Conservation (phyloP, 805 yeast genomes). For the Lipomyces japonicus region DNA sequence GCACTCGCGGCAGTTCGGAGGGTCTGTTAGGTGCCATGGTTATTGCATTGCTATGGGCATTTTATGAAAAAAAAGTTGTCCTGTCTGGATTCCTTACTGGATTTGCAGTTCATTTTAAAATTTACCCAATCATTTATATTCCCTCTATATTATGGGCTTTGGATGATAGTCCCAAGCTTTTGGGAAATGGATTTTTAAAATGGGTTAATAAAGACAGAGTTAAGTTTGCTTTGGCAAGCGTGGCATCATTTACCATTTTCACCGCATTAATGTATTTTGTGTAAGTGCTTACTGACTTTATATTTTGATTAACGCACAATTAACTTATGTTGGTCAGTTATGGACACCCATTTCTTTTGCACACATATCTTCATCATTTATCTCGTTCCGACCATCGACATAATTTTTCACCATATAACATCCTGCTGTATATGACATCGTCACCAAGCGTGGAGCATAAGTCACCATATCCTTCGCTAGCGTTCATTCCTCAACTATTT, state of each 20-base stretch:
- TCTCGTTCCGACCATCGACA: conserved; percentile 88
- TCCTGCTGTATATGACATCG: conserved; percentile 49
- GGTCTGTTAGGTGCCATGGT: conserved; percentile 78
- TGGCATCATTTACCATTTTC: conserved; percentile 45
- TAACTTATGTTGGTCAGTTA: conserved; percentile 39
- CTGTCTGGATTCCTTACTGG: conserved; percentile 56
- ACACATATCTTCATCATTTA: conserved; percentile 80
- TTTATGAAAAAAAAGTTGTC: conserved; percentile 44
- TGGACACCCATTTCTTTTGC: conserved; percentile 69
- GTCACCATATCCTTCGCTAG: conserved; percentile 48
- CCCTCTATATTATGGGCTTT: conserved; percentile 48
- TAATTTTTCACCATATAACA: conserved; percentile 84
- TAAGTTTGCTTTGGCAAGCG: conserved; percentile 42
- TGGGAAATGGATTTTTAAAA: conserved; percentile 27
- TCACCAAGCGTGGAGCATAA: conserved; percentile 30
- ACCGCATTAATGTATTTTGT: conserved; percentile 58
- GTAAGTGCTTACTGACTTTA: conserved; percentile 5
- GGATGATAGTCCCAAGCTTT: conserved; percentile 22
- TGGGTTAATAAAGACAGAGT: conserved; percentile 47
- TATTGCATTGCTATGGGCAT: conserved; percentile 48
- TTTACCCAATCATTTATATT: conserved; percentile 84
- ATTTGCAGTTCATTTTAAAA: conserved; percentile 78
- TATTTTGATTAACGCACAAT: background rate
- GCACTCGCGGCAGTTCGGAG: conserved; percentile 91
- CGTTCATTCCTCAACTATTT: conserved; percentile 78